Percentiles rank a stretch among this genome's conserved stretches.
These are phyloP conservation scores for Rhodomyrtus tomentosa DNA, from an alignment of 345 rosid genomes.

Conservation along the genomic window DNA sequence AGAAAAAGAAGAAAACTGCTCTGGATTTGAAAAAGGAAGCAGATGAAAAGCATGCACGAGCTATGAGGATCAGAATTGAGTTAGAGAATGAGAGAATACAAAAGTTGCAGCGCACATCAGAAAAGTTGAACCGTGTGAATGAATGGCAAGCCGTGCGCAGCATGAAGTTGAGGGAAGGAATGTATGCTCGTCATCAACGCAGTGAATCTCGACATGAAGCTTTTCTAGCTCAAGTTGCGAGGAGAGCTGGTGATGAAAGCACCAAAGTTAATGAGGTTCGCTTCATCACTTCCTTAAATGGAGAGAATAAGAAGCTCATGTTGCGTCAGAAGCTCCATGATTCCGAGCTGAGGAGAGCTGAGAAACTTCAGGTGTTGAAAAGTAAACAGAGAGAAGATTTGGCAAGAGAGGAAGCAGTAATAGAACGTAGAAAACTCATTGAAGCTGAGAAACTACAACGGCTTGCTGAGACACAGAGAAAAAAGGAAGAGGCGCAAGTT, in stretches of 20 bases:
- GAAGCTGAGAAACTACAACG: conserved; percentile 82
- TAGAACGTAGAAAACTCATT: conserved; percentile 62
- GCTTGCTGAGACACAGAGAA: conserved; percentile 65
- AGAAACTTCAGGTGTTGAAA: conserved; percentile 58
- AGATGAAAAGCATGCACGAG: conserved; percentile 68
- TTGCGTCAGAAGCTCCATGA: conserved; percentile 69
- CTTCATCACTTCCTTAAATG: conserved; percentile 71
- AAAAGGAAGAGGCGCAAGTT: conserved; percentile 74
- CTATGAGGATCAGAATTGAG: conserved; percentile 61
- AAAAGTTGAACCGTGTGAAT: conserved; percentile 59
- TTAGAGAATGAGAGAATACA: conserved; percentile 70
- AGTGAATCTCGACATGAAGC: conserved; percentile 78
- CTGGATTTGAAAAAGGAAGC: conserved; percentile 66
- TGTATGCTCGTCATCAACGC: conserved; percentile 71
- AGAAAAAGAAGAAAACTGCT: conserved; percentile 67
- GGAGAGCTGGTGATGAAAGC: conserved; percentile 86
- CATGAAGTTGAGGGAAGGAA: conserved; percentile 61
- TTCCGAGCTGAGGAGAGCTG: conserved; percentile 72
- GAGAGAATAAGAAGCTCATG: conserved; percentile 66
- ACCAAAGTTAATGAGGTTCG: conserved; percentile 81
- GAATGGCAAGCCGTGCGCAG: conserved; percentile 76
- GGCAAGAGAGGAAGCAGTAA: conserved; percentile 75
- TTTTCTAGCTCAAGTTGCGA: conserved; percentile 60
- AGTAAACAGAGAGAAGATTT: conserved; percentile 63
- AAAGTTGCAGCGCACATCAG: conserved; percentile 68